Conservation (phyloP, 2,329 filamentous ascomycete species). For the Monosporascus ibericus region DNA sequence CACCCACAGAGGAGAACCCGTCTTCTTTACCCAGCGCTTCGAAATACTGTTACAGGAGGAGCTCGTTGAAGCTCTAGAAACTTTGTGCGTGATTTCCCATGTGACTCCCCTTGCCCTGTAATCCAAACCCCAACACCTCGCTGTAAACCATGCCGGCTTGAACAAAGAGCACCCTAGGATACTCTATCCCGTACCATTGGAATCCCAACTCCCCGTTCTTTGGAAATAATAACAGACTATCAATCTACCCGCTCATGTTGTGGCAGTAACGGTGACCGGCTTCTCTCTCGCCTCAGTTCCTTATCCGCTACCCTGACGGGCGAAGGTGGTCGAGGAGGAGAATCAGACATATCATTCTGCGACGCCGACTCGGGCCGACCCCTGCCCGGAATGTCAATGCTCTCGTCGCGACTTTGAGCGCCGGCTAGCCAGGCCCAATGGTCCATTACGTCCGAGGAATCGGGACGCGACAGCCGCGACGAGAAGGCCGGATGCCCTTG, state of each 20-base stretch:
- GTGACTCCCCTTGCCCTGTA: too few relatives aligned
- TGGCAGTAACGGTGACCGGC: not conserved
- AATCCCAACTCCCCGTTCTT: not conserved
- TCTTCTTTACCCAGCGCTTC: too few relatives aligned
- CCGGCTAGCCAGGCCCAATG: too few relatives aligned
- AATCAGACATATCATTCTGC: not conserved
- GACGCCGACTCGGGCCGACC: not conserved
- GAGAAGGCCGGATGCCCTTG: slow-evolving; percentile 22
- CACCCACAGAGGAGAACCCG: too few relatives aligned
- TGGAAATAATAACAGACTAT: not conserved
- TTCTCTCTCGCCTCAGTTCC: not conserved
- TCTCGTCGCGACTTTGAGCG: not conserved
- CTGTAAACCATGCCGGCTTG: too few relatives aligned
- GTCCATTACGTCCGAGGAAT: slow-evolving; percentile 4
- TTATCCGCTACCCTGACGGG: slow-evolving; percentile 3
- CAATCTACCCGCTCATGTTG: not conserved
- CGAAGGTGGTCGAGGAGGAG: not conserved
- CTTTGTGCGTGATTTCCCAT: too few relatives aligned
- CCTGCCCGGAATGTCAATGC: not conserved
- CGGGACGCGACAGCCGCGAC: slow-evolving; percentile 10
- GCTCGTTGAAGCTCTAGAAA: too few relatives aligned
- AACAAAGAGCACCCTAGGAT: too few relatives aligned
- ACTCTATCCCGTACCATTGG: not conserved
- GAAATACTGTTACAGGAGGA: too few relatives aligned
- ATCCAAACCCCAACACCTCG: too few relatives aligned